These are phyloP conservation scores for Plasmodium reichenowi DNA, from an alignment of 169 alveolate genomes.

Conservation along the genomic window DNA sequence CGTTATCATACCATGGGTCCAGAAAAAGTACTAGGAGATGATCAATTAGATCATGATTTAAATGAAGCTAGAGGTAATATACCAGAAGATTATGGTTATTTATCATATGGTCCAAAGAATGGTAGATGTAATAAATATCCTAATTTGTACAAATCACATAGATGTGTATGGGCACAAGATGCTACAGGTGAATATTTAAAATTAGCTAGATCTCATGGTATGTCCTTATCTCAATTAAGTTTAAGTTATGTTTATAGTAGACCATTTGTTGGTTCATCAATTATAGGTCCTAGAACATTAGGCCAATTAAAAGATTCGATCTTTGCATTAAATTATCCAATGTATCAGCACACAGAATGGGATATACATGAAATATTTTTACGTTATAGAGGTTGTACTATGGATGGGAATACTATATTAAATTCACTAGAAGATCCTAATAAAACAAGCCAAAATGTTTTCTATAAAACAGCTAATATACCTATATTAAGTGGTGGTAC, in stretches of 20 bases:
- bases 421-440: conserved; percentile 83
- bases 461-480: conserved; percentile 81
- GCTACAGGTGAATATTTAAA: conserved; percentile 87
- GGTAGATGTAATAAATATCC: conserved; percentile 88
- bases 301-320: conserved; percentile 89
- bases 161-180: conserved; percentile 90
- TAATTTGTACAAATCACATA: conserved; percentile 87
- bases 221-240: conserved; percentile 86
- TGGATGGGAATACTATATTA: conserved; percentile 89
- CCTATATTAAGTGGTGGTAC: conserved; percentile 92
- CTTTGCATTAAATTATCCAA: conserved; percentile 85
- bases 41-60: conserved; percentile 19
- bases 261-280: conserved; percentile 88
- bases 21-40: conserved; percentile 71
- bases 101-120: conserved; percentile 87
- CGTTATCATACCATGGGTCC: conserved; percentile 79
- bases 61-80: conserved; percentile 67
- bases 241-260: conserved; percentile 84
- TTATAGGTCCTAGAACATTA: conserved; percentile 88
- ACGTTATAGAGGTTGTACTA: conserved; percentile 89
- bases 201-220: conserved; percentile 87
- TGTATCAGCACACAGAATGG: conserved; percentile 80
- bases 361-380: conserved; percentile 87
- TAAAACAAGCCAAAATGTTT: conserved; percentile 85
- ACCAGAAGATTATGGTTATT: conserved; percentile 89